phyloP scores from a whole-genome alignment of 208 protist species.

The Angomonas ambiguus region DNA sequence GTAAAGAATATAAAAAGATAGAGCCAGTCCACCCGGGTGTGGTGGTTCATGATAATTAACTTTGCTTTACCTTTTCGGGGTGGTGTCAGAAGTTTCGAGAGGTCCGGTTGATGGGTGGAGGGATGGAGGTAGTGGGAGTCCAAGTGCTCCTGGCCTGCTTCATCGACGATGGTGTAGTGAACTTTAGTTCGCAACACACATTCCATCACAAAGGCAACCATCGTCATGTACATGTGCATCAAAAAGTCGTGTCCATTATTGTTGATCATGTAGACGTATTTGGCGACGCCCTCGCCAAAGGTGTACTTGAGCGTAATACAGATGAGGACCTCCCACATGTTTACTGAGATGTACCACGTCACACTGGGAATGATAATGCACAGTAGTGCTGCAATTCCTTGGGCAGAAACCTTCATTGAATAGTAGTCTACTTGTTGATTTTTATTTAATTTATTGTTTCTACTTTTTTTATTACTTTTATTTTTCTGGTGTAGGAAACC shows the following conservation, averaged over 20 bases:
- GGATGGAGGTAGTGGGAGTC: slow-evolving; percentile 16
- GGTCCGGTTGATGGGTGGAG: neutral
- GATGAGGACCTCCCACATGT: slow-evolving; percentile 18
- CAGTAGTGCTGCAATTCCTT: slow-evolving; percentile 25
- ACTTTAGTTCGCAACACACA: slow-evolving; percentile 42
- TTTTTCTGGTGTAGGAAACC: neutral
- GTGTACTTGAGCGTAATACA: slow-evolving; percentile 27
- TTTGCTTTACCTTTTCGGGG: slow-evolving; percentile 64
- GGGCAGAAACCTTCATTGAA: slow-evolving; percentile 33
- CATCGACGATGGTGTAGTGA: slow-evolving; percentile 67
- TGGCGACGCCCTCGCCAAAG: slow-evolving; percentile 14
- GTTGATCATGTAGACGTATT: slow-evolving; percentile 19
- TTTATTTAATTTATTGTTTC: neutral
- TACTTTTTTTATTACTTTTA: neutral
- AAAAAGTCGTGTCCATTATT: slow-evolving; percentile 27
- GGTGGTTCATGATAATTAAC: slow-evolving; percentile 85
- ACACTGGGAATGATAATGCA: slow-evolving; percentile 17
- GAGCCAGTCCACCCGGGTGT: slow-evolving; percentile 74
- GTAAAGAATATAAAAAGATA: slow-evolving; percentile 44
- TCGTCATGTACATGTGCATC: slow-evolving; percentile 35
- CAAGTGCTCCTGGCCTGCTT: slow-evolving; percentile 31
- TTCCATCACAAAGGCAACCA: slow-evolving; percentile 47
- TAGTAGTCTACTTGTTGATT: neutral
- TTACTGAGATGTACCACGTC: slow-evolving; percentile 16
- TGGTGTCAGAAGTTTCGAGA: slow-evolving; percentile 19